These are phyloP conservation scores for Pseudopediastrum boryanum DNA, from an alignment of 139 green algal genomes.

Conservation along the genomic window DNA sequence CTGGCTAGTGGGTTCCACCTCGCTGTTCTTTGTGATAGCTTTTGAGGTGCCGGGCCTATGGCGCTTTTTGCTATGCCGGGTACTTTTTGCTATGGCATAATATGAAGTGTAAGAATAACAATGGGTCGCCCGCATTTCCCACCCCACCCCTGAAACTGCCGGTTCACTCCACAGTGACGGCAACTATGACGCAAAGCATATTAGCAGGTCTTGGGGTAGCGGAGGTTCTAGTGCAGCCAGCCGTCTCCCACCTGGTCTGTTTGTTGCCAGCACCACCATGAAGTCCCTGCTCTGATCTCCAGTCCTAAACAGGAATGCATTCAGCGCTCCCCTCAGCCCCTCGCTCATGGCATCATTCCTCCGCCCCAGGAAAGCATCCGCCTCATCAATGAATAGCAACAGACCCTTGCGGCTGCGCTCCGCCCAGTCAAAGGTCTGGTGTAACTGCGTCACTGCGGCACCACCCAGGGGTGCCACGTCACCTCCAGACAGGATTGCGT, in stretches of 20 bases:
- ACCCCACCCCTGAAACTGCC: too few species aligned
- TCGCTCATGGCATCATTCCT: conserved; percentile 88
- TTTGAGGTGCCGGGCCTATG: too few species aligned
- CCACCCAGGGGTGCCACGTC: conserved; percentile 93
- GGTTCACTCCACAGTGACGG: too few species aligned
- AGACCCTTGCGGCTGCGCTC: conserved; percentile 81
- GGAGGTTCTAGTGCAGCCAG: too few species aligned
- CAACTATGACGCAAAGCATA: too few species aligned
- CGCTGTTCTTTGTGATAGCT: too few species aligned
- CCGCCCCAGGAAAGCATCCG: conserved; percentile 95
- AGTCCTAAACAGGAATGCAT: conserved; percentile 91
- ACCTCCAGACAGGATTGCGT: conserved; percentile 96
- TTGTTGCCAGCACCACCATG: conserved; percentile 93
- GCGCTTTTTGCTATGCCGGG: too few species aligned
- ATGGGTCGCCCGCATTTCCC: too few species aligned
- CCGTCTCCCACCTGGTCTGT: conserved; percentile 70
- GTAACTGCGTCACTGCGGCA: conserved; percentile 94
- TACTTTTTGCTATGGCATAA: too few species aligned
- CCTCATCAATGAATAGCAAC: conserved; percentile 96
- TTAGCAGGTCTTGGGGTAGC: too few species aligned
- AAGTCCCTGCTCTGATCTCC: conserved; percentile 77
- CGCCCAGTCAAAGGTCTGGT: conserved; percentile 98
- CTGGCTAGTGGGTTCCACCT: too few species aligned
- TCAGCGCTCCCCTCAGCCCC: conserved; percentile 89
- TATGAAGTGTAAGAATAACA: too few species aligned